Evolutionary conservation across 73 alveolate species (phyloP).

Genomic region (Blepharisma stoltei): DNA sequence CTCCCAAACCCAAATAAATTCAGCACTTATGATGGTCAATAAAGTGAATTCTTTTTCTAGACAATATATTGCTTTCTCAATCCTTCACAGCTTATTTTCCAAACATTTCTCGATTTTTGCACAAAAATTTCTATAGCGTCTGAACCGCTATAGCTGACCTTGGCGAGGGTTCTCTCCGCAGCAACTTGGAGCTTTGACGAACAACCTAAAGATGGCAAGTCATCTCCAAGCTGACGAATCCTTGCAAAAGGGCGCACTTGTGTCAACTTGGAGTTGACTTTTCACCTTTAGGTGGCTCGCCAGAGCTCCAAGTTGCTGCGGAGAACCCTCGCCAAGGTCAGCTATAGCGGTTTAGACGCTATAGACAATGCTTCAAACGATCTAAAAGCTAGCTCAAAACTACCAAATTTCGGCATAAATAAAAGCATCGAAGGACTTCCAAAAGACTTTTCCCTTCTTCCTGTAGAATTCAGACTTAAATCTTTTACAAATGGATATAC

Average conservation of each 20-base stretch:
- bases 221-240: too few relatives aligned
- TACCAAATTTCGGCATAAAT: neutral
- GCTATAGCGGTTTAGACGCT: neutral
- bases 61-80: conserved; percentile 1
- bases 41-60: conserved; percentile 10
- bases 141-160: neutral
- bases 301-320: too few relatives aligned
- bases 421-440: neutral
- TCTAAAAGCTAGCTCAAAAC: neutral
- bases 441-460: neutral
- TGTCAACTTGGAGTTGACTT: too few relatives aligned
- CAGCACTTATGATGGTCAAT: neutral
- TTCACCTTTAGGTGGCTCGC: too few relatives aligned
- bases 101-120: neutral
- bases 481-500: neutral
- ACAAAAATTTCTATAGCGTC: neutral
- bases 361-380: neutral
- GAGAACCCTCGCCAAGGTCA: too few relatives aligned
- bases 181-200: too few relatives aligned
- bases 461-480: neutral
- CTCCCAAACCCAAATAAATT: neutral
- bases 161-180: too few relatives aligned
- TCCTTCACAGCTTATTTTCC: neutral
- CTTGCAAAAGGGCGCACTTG: too few relatives aligned
- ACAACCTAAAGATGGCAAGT: too few relatives aligned